Percentiles rank a stretch among this genome's conserved stretches.
These are phyloP conservation scores for Aspergillus tubingensis DNA, from an alignment of 2,329 filamentous ascomycete species.

Conservation along the genomic window DNA sequence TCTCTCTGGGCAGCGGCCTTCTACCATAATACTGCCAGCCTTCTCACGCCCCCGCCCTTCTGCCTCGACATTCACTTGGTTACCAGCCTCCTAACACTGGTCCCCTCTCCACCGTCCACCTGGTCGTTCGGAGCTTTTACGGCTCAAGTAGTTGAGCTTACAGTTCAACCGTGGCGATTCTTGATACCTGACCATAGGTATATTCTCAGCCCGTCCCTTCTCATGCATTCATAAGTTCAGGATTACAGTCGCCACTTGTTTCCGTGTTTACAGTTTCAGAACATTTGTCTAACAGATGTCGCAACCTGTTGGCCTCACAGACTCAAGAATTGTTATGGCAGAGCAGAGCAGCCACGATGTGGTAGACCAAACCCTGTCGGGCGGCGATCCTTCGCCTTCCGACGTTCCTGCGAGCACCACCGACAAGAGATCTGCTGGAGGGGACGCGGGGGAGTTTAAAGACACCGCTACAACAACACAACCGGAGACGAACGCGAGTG, in stretches of 20 bases:
- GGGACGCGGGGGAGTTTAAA: conserved; percentile 47
- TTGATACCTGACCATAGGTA: conserved; percentile 49
- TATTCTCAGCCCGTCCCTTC: conserved; percentile 23
- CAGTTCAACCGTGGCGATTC: conserved; percentile 46
- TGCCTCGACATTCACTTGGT: conserved; percentile 17
- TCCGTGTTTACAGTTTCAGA: conserved; percentile 24
- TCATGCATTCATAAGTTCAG: conserved; percentile 19
- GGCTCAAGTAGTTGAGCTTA: conserved; percentile 36
- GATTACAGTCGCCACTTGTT: conserved; percentile 21
- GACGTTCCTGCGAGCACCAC: conserved; percentile 65
- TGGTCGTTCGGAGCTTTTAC: conserved; percentile 37
- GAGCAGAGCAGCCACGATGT: conserved; percentile 70
- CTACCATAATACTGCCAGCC: conserved; percentile 23
- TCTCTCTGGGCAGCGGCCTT: conserved; percentile 27
- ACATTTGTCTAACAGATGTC: conserved; percentile 37
- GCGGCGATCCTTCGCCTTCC: conserved; percentile 64
- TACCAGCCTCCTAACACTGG: conserved; percentile 26
- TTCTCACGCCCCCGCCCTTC: conserved; percentile 21
- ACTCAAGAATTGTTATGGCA: conserved; percentile 68
- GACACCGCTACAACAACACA: conserved; percentile 40
- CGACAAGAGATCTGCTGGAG: conserved; percentile 55
- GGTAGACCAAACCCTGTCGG: conserved; percentile 70
- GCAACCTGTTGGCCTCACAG: conserved; percentile 38
- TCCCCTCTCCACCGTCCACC: conserved; percentile 29
- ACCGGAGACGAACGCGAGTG: conserved; percentile 28